Evolutionary conservation across 2,329 filamentous ascomycete species (phyloP).

Genomic region (Clonostachys rhizophaga): DNA sequence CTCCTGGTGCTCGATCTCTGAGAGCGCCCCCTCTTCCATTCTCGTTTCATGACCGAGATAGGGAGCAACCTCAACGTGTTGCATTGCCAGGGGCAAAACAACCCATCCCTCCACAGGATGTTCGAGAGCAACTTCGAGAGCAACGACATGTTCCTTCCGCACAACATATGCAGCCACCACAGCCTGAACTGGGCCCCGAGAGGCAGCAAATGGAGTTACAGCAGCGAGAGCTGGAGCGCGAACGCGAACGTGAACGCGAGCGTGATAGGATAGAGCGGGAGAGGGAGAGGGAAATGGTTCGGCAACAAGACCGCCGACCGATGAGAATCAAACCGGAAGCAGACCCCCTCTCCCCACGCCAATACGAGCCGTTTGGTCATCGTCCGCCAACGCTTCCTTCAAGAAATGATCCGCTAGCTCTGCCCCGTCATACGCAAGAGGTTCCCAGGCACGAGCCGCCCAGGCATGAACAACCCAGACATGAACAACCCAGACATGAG

Average conservation of each 20-base stretch:
- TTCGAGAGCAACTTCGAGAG: conserved; percentile 13
- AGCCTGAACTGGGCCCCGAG: conserved; percentile 25
- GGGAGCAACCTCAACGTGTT: conserved; percentile 28
- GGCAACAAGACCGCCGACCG: conserved; percentile 27
- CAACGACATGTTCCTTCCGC: conserved; percentile 24
- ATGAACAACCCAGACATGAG: conserved; percentile 2
- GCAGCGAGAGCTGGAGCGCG: conserved; percentile 11
- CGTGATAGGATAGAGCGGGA: conserved; percentile 9
- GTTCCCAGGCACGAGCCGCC: conserved; percentile 25
- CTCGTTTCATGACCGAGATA: conserved; percentile 17
- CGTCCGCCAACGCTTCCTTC: conserved; percentile 31
- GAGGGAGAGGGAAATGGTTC: conserved; percentile 35
- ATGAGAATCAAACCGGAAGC: no score
- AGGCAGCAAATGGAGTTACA: conserved; percentile 22
- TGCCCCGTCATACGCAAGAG: conserved; percentile 35
- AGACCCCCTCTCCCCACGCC: no score
- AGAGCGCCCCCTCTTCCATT: neutral
- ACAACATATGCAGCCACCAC: conserved; percentile 23
- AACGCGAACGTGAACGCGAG: conserved; percentile 14
- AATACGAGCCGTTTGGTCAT: conserved; percentile 32
- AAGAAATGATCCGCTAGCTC: conserved; percentile 31
- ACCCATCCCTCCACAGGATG: conserved; percentile 14
- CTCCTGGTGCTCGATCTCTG: conserved; percentile 32
- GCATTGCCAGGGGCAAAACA: conserved; percentile 31
- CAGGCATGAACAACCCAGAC: conserved; percentile 1